These are phyloP conservation scores for Penicillium brevicompactum DNA, from an alignment of 2,329 filamentous ascomycete genomes.

Conservation along the genomic window DNA sequence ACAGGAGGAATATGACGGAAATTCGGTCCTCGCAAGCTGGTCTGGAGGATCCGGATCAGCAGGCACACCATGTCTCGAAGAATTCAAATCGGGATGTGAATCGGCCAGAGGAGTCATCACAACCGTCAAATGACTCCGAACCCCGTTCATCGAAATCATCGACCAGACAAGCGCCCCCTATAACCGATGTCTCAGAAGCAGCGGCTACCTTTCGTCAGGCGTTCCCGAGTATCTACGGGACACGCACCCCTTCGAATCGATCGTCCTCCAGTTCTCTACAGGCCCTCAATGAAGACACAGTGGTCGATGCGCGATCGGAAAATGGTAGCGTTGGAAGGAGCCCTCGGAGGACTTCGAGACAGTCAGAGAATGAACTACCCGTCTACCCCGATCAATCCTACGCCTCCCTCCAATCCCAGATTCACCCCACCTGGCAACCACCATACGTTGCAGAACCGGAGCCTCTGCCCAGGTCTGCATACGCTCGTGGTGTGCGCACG, in stretches of 20 bases:
- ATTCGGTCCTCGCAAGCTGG: constrained; percentile 31
- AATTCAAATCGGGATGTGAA: constrained; percentile 21
- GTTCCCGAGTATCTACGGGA: constrained; percentile 37
- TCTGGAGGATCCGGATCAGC: constrained; percentile 32
- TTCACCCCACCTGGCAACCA: constrained; percentile 43
- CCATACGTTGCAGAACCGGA: constrained; percentile 42
- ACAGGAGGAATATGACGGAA: constrained; percentile 35
- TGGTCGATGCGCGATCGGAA: constrained; percentile 40
- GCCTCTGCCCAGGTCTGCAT: constrained; percentile 19
- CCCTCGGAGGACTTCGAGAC: constrained; percentile 33
- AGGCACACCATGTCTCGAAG: constrained; percentile 24
- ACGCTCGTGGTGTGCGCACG: constrained; percentile 39
- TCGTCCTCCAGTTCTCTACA: constrained; percentile 48
- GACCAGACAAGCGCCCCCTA: constrained; percentile 30
- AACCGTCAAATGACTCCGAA: constrained; percentile 26
- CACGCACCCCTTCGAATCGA: constrained; percentile 41
- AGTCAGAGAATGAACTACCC: constrained; percentile 41
- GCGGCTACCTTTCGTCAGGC: constrained; percentile 35
- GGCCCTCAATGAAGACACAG: constrained; percentile 41
- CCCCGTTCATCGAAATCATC: constrained; percentile 25
- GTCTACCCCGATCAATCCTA: constrained; percentile 54
- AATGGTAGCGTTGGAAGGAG: constrained; percentile 26
- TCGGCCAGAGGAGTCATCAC: constrained; percentile 25
- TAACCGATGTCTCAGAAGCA: constrained; percentile 32
- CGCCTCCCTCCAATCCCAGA: constrained; percentile 47